phyloP scores from a whole-genome alignment of 2,329 filamentous ascomycete species.

The Cryoendolithus antarcticus region DNA sequence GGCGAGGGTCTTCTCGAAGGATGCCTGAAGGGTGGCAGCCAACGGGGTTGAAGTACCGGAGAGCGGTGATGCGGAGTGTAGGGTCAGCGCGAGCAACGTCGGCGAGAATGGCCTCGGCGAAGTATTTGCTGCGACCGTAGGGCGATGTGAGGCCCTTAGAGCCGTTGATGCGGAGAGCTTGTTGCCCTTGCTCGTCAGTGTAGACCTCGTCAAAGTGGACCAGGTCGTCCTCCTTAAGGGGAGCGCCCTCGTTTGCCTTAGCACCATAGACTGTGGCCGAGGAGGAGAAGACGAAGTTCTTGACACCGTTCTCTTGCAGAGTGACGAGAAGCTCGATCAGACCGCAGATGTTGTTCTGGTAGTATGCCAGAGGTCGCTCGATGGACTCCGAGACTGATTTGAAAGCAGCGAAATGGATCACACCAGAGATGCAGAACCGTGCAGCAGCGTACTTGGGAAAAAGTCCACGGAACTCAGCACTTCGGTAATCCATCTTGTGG shows the following conservation, averaged over 20 bases:
- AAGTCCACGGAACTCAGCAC: constrained; percentile 29
- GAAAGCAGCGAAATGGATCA: constrained; percentile 59
- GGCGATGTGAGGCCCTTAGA: constrained; percentile 50
- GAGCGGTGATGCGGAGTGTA: constrained; percentile 50
- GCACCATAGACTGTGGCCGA: constrained; percentile 55
- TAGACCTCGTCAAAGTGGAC: constrained; percentile 27
- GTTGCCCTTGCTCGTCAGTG: constrained; percentile 30
- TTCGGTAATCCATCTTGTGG: constrained; percentile 38
- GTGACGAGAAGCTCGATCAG: constrained; percentile 47
- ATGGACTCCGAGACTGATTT: constrained; percentile 57
- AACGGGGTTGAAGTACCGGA: constrained; percentile 58
- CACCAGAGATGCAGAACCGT: constrained; percentile 44
- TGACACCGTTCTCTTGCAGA: constrained; percentile 48
- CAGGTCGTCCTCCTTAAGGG: constrained; percentile 14
- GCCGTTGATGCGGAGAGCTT: constrained; percentile 31
- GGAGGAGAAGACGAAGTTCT: constrained; percentile 55
- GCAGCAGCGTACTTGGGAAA: constrained; percentile 30
- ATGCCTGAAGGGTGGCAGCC: constrained; percentile 53
- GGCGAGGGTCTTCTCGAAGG: constrained; percentile 51
- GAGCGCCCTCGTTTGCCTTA: constrained; percentile 15
- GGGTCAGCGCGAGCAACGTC: constrained; percentile 49
- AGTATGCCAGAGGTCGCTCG: constrained; percentile 48
- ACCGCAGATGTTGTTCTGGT: constrained; percentile 55
- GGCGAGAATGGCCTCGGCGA: constrained; percentile 53
- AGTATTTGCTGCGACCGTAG: constrained; percentile 56